These are phyloP conservation scores for Serpula lacrymans DNA, from an alignment of 768 basidiomycete genomes.

Conservation along the genomic window DNA sequence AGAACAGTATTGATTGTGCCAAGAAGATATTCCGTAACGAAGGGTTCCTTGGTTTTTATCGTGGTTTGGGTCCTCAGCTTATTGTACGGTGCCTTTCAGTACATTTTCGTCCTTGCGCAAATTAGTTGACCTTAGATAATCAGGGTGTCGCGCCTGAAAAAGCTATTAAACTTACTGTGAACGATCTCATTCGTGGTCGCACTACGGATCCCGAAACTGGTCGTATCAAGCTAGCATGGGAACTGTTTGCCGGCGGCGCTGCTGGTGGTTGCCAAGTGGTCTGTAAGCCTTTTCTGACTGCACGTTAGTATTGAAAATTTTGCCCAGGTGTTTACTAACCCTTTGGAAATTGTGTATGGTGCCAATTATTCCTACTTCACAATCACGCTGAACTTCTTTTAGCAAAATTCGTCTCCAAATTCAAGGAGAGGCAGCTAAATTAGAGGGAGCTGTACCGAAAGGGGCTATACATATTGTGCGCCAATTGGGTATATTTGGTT, in stretches of 20 bases:
- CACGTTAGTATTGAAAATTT: slow-evolving; percentile 9
- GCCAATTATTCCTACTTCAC: not conserved
- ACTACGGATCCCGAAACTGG: slow-evolving; percentile 96
- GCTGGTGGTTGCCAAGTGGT: slow-evolving; percentile 99
- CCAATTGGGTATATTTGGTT: slow-evolving; percentile 85
- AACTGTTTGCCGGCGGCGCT: slow-evolving; percentile 84
- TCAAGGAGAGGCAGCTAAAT: slow-evolving; percentile 93
- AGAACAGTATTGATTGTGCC: slow-evolving; percentile 94
- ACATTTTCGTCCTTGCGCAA: not conserved
- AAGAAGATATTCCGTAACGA: slow-evolving; percentile 93
- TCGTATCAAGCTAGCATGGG: slow-evolving; percentile 87
- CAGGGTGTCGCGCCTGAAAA: slow-evolving; percentile 96
- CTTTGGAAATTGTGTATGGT: slow-evolving; percentile 89
- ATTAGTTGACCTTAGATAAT: slow-evolving; percentile 9
- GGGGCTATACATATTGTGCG: slow-evolving; percentile 92
- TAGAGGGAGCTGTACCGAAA: slow-evolving; percentile 73
- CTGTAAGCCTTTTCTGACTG: slow-evolving; percentile 30
- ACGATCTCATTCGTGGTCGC: slow-evolving; percentile 81
- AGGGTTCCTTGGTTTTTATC: slow-evolving; percentile 93
- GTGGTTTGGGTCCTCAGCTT: slow-evolving; percentile 92
- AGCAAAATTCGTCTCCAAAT: slow-evolving; percentile 93
- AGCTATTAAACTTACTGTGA: slow-evolving; percentile 97
- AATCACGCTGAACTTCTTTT: slow-evolving; percentile 1
- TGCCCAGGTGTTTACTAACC: slow-evolving; percentile 92
- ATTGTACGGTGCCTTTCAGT: no score